Conservation (phyloP, 2,329 filamentous ascomycete genomes). For the Phyllosticta citribraziliensis region DNA sequence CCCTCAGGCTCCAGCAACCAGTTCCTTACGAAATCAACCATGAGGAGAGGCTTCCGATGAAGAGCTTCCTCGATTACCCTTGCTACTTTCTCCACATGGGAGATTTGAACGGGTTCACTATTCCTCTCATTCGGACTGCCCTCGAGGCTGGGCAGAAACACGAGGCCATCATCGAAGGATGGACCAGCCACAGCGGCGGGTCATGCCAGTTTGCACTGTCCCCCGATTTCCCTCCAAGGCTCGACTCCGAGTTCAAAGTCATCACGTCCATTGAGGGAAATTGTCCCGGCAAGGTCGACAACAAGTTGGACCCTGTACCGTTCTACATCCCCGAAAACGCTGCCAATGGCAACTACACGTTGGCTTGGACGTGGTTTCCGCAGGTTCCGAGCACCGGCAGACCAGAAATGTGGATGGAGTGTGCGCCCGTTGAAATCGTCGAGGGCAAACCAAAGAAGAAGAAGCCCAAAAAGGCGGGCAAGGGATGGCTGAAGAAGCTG, state of each 20-base stretch:
- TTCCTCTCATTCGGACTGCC: too few relatives aligned
- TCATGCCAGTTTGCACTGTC: conserved; percentile 82
- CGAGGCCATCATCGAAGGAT: conserved; percentile 56
- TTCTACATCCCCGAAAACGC: conserved; percentile 60
- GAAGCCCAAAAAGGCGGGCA: conserved; percentile 19
- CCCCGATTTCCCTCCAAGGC: conserved; percentile 43
- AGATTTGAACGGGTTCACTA: neutral
- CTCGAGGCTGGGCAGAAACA: conserved; percentile 49
- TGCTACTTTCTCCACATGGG: neutral
- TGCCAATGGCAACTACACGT: conserved; percentile 68
- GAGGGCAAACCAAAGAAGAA: conserved; percentile 40
- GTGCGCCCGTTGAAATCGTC: conserved; percentile 61
- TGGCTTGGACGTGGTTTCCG: conserved; percentile 94
- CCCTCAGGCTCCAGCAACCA: neutral
- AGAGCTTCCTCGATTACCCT: neutral
- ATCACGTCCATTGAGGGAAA: conserved; percentile 82
- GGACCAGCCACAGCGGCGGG: conserved; percentile 77
- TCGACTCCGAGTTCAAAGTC: conserved; percentile 65
- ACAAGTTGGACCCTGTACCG: conserved; percentile 52
- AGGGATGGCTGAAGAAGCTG: conserved; percentile 43
- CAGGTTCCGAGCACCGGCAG: conserved; percentile 55
- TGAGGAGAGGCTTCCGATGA: neutral
- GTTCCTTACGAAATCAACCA: neutral
- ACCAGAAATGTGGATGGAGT: conserved; percentile 96
- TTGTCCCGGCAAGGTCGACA: conserved; percentile 56